A percentile compares a stretch with the other conserved stretches of the same genome.
phyloP scores from a whole-genome alignment of 2,329 filamentous ascomycete species.

The Trichoderma koningiopsis region DNA sequence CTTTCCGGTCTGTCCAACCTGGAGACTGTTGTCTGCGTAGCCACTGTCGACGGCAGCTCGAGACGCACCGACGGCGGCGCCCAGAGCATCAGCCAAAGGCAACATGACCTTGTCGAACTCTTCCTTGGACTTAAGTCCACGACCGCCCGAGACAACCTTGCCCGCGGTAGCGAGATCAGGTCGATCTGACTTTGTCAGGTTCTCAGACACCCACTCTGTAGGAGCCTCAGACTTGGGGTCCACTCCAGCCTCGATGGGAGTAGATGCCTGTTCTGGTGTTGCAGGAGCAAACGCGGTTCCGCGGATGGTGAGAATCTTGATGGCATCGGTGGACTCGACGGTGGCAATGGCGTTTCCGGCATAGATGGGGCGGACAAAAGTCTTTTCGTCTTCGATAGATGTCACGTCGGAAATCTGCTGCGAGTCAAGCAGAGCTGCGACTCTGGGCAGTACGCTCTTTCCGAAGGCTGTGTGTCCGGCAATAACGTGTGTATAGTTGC shows the following conservation, averaged over 20 bases:
- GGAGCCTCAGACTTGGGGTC: constrained; percentile 76
- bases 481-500: constrained; percentile 88
- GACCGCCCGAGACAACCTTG: constrained; percentile 88
- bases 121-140: constrained; percentile 95
- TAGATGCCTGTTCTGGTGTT: constrained; percentile 70
- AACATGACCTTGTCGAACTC: constrained; percentile 94
- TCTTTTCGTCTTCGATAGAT: constrained; percentile 82
- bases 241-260: constrained; percentile 74
- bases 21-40: constrained; percentile 96
- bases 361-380: constrained; percentile 95
- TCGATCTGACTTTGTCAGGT: constrained; percentile 89
- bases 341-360: constrained; percentile 97
- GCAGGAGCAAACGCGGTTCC: constrained; percentile 87
- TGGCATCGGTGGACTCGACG: constrained; percentile 81
- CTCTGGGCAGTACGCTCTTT: constrained; percentile 89
- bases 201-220: constrained; percentile 91
- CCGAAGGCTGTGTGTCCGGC: constrained; percentile 93
- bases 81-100: constrained; percentile 87
- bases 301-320: constrained; percentile 90
- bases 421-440: constrained; percentile 86
- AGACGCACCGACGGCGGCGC: constrained; percentile 93
- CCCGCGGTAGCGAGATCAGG: constrained; percentile 89
- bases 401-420: constrained; percentile 95
- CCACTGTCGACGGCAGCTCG: constrained; percentile 95
- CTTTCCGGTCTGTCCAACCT: constrained; percentile 98